Conservation (phyloP, 2,329 filamentous ascomycete genomes). For the Diaporthe sp. region DNA sequence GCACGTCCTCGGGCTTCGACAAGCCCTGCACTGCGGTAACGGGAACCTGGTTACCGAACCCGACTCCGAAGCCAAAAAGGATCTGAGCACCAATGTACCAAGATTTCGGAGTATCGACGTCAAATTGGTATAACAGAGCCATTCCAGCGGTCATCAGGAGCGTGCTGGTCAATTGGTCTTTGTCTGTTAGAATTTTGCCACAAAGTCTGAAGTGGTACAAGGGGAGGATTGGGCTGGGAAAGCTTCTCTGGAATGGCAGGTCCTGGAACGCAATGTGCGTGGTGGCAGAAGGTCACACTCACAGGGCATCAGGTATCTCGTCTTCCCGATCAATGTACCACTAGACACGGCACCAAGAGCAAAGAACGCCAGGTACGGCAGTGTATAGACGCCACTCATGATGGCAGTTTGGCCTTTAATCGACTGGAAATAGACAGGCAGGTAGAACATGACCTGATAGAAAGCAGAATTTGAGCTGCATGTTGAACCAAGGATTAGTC, state of each 20-base stretch:
- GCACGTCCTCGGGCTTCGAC: constrained; percentile 38
- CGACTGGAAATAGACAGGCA: constrained; percentile 34
- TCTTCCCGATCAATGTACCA: constrained; percentile 11
- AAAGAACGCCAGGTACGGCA: constrained; percentile 33
- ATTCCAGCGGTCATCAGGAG: too few relatives aligned
- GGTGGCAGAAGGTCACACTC: too few relatives aligned
- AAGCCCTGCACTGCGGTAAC: constrained; percentile 40
- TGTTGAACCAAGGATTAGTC: not conserved
- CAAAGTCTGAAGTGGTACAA: too few relatives aligned
- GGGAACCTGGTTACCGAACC: constrained; percentile 39
- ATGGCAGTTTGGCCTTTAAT: constrained; percentile 28
- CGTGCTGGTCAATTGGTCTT: too few relatives aligned
- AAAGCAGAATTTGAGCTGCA: not conserved
- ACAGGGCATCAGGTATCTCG: not conserved
- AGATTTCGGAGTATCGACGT: constrained; percentile 7
- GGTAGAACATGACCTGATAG: constrained; percentile 20
- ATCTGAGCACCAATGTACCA: constrained; percentile 38
- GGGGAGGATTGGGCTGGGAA: too few relatives aligned
- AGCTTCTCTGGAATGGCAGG: too few relatives aligned
- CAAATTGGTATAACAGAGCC: constrained; percentile 5
- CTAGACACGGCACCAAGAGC: constrained; percentile 23
- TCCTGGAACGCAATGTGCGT: too few relatives aligned
- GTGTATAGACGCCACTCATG: constrained; percentile 19
- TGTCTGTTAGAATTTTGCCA: too few relatives aligned
- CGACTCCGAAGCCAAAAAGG: constrained; percentile 37